Evolutionary conservation across 1,139 yeast species (phyloP), one percentile per base, ranked within the genome.

Genomic region (Magnusiomyces ingens): DNA sequence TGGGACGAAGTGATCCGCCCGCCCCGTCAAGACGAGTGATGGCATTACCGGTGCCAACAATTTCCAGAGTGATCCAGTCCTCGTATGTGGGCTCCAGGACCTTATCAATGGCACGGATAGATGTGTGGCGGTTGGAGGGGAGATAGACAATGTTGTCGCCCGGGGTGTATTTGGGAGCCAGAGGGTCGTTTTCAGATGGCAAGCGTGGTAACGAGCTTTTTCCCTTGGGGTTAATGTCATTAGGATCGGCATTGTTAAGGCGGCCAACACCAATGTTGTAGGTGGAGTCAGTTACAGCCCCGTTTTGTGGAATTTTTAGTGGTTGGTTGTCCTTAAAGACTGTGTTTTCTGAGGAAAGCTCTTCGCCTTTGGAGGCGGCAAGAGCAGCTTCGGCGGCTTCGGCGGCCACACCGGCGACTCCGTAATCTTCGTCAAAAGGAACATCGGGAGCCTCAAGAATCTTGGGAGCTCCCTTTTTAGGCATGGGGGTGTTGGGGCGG

Each of bases 21-120:
- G 43, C 17, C 4, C 13, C 19, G 13, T 29, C 17, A 11, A 51
- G 11, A 13, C 61, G 54, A n/a, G 61, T 53, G 4, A 35, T 40
- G 1, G 52, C 54, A 11, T 54, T 52, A 1, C 54, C 54, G 6
- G 52, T 38, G 4, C 57, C 49, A n/a, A 56, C 35, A 18, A 55
- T 53, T 41, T 58, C 59, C 13, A 49, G n/a, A 15, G 37, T 44
- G n/a, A 19, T 15, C 36, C 51, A 52, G 19, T 52, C 51, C 12
- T 44, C 47, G 21, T 21, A 35, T 1, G 48, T 35, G 17, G 54
- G 51, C 37, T 18, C 15, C 12, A 36, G 37, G 22, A n/a, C 42
- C 13, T 19, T 37, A 12, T 15, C 17, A 12, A 49, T 8, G 13
- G 40, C 42, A 29, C 47, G 38, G 21, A 19, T 42, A 3, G 22